phyloP scores from a whole-genome alignment of 768 basidiomycete genomes.

The Phlebiopsis flavidoalba region DNA sequence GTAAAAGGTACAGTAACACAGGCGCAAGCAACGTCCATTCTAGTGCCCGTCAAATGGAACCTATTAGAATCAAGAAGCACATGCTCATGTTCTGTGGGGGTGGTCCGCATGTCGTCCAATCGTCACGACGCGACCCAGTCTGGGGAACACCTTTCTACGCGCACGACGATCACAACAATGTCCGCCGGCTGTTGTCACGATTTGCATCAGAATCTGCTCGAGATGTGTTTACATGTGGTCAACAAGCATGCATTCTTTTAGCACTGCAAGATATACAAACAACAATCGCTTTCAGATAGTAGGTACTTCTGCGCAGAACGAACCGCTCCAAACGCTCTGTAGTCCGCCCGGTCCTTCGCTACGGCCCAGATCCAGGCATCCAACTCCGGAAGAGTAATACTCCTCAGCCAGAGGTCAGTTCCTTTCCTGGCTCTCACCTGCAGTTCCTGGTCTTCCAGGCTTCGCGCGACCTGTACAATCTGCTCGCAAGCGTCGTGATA shows the following conservation, averaged over 20 bases:
- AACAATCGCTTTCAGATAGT: slow-evolving; percentile 48
- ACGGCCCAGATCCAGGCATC: slow-evolving; percentile 83
- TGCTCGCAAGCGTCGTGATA: slow-evolving; percentile 72
- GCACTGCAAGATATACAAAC: not conserved
- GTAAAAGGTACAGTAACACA: not conserved
- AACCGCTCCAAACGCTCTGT: slow-evolving; percentile 62
- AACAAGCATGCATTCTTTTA: not conserved
- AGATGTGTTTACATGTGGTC: not conserved
- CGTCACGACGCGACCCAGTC: not conserved
- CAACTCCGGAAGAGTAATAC: slow-evolving; percentile 53
- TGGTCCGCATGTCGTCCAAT: not conserved
- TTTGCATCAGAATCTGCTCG: slow-evolving; percentile 1
- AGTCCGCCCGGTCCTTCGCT: slow-evolving; percentile 74
- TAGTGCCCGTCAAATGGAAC: not conserved
- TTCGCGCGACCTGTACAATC: slow-evolving; percentile 51
- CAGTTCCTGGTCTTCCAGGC: slow-evolving; percentile 23
- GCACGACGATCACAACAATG: not conserved
- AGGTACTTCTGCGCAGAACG: slow-evolving; percentile 58
- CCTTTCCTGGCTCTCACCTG: slow-evolving; percentile 21
- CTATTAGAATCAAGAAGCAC: not conserved
- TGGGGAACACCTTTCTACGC: not conserved
- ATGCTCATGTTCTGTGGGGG: not conserved
- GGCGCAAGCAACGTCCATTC: slow-evolving; percentile 4
- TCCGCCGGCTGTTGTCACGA: not conserved
- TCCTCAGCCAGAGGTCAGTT: slow-evolving; percentile 46